A percentile compares a stretch with the other conserved stretches of the same genome.
Evolutionary conservation across 108 stramenopile genomes (phyloP).

Genomic region (Mediolabrus comicus): DNA sequence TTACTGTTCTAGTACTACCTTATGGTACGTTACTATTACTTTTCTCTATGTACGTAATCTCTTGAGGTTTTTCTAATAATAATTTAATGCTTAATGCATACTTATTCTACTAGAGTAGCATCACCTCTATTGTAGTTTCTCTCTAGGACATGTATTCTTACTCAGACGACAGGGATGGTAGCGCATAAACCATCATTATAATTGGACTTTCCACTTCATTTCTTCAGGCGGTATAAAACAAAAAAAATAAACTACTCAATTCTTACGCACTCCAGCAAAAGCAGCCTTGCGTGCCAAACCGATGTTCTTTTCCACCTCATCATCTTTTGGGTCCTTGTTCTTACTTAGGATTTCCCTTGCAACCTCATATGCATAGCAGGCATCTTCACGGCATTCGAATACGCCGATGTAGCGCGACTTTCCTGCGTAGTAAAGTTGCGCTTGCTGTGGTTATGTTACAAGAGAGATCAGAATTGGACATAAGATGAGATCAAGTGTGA

Average conservation of each 20-base stretch:
- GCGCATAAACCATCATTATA: background rate
- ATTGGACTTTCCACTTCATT: background rate
- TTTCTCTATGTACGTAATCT: too few species aligned
- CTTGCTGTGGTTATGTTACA: constrained; percentile 43
- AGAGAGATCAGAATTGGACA: background rate
- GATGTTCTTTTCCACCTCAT: constrained; percentile 70
- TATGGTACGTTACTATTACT: too few species aligned
- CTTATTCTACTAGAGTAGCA: background rate
- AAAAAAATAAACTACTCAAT: background rate
- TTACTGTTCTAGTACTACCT: too few species aligned
- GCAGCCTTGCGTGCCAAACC: constrained; percentile 80
- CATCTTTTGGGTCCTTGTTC: constrained; percentile 28
- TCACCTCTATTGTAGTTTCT: too few species aligned
- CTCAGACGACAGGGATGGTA: background rate
- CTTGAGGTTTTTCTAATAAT: too few species aligned
- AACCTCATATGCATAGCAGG: constrained; percentile 75
- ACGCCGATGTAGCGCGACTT: constrained; percentile 82
- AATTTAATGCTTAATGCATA: background rate
- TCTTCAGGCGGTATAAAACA: background rate
- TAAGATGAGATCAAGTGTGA: background rate
- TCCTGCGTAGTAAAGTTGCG: constrained; percentile 77
- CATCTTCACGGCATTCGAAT: constrained; percentile 75
- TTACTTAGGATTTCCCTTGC: constrained; percentile 45
- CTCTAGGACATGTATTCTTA: background rate
- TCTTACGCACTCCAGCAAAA: constrained; percentile 65